Evolutionary conservation across 805 yeast species (phyloP), one percentile per base, ranked within the genome.

Genomic region (Kurtzmaniella cleridarum): DNA sequence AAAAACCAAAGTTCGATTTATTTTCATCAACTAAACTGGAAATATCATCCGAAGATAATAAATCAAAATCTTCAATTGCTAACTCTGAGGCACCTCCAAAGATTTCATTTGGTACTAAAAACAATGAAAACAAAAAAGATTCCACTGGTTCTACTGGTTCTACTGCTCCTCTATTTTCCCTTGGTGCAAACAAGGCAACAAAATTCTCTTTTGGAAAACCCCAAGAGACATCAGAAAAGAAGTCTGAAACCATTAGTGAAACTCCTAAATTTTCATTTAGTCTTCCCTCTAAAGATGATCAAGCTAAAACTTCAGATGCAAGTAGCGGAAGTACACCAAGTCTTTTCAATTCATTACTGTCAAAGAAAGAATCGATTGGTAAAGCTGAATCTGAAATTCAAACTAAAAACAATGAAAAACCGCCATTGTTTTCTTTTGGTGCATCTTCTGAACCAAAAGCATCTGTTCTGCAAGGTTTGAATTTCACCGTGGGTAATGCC

Each of bases 151-250:
- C 26, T 13, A 26, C 32, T 16, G n/a, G 15, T 34, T 33, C 30
- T 9, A 36, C n/a, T 11, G 42, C 33, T 18, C 30, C 23, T n/a
- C 35, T 2, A 16, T n/a, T 18, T 17, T 15, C 13, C 8, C 18
- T 30, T n/a, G 24, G 29, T 6, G 34, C 6, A 9, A 9, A 6
- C 5, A 29, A 27, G 14, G 15, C 15, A 3, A 33, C 46, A 12
- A 15, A 31, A 11, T 35, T 38, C 24, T 27, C 37, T 27, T 37
- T 38, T 16, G 46, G 42, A 11, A 36, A 23, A 31, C 28, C 27
- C 38, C 12, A 32, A 3, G 8, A 17, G 7, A 32, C 23, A 7
- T 18, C 28, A 7, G 33, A 39, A 6, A 20, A 20, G 24, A 20
- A 20, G 8, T 5, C 24, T 20, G 24, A 20, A 20, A 8, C 8